These are phyloP conservation scores for Gracilaria vermiculophylla DNA, from an alignment of 23 red algal species.

Conservation along the genomic window DNA sequence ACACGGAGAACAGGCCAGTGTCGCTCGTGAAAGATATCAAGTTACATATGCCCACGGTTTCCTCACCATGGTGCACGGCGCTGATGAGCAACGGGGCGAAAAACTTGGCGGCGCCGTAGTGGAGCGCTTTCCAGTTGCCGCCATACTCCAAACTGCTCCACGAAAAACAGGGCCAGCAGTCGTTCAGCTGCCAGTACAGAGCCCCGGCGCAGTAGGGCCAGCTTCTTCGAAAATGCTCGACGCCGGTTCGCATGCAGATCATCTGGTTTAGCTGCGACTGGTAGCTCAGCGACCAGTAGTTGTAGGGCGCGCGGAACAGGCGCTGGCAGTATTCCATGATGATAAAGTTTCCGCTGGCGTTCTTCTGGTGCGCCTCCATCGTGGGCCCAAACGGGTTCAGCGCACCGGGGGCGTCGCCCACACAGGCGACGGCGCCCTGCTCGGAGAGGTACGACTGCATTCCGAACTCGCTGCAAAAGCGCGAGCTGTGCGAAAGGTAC, in stretches of 20 bases:
- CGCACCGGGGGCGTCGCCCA: background rate
- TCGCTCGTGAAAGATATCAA: background rate
- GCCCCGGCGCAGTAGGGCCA: conserved; percentile 42
- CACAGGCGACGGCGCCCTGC: background rate
- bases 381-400: conserved; percentile 17
- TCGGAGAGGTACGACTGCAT: conserved; percentile 38
- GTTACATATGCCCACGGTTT: conserved; percentile 20
- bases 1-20: conserved; percentile 5
- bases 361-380: conserved; percentile 42
- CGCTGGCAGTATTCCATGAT: conserved; percentile 46
- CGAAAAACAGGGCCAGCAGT: conserved; percentile 43
- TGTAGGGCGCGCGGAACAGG: background rate
- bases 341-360: conserved; percentile 32
- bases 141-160: conserved; percentile 53
- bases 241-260: conserved; percentile 24
- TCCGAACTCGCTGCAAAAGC: conserved; percentile 59
- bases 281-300: conserved; percentile 12
- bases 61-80: conserved; percentile 27
- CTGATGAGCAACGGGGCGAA: conserved; percentile 29
- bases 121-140: conserved; percentile 52
- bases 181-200: conserved; percentile 60
- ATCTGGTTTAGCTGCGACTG: conserved; percentile 47
- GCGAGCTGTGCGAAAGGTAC: background rate
- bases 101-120: conserved; percentile 15
- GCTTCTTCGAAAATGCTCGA: conserved; percentile 45